Evolutionary conservation across 805 yeast species (phyloP), one percentile per base, ranked within the genome.

Genomic region (Yarrowia deformans): DNA sequence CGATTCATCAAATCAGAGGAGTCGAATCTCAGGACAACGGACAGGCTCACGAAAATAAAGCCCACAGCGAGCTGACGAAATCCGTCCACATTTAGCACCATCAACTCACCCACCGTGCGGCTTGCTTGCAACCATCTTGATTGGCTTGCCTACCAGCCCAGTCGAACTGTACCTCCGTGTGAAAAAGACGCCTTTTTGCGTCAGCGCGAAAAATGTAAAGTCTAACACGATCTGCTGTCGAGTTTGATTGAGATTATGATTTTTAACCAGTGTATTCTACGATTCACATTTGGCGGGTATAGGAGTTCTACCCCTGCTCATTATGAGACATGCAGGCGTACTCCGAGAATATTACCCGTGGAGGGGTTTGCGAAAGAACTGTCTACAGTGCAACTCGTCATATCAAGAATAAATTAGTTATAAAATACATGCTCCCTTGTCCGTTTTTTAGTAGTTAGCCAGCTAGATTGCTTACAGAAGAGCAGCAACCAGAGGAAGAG

Each of bases 401-500:
- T 18, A 5, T 34, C 37, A 34, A 13, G 40, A 39, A 54, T 54
- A 54, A 54, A 54, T 54, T 56, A 56, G 39, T 23, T 54, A 37
- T 55, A 55, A 34, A 54, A 54, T 54, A 54, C 60, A 54, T 19
- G 32, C 45, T 13, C 16, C 37, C 0, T 16, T 16, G n/a, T 14
- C 16, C 56, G 14, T 12, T 42, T n/a, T 56, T 40, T 40, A 2
- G n/a, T 39, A 14, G 19, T 16, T 56, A 14, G 14, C 29, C 10
- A 18, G 29, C 29, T 3, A 8, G 23, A 8, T 8, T 34, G 19
- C 54, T 63, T 63, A 63, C 56, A 63, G 39, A 40, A 63, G 68
- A 39, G 68, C 68, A 16, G 56, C 68, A 40, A 63, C 56, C 55
- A 63, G 68, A 63, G 68, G 68, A 19, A 63, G 68, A 16, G 68